These are phyloP conservation scores for Dictyostelium purpureum DNA, from an alignment of 78 protist species.

Conservation along the genomic window DNA sequence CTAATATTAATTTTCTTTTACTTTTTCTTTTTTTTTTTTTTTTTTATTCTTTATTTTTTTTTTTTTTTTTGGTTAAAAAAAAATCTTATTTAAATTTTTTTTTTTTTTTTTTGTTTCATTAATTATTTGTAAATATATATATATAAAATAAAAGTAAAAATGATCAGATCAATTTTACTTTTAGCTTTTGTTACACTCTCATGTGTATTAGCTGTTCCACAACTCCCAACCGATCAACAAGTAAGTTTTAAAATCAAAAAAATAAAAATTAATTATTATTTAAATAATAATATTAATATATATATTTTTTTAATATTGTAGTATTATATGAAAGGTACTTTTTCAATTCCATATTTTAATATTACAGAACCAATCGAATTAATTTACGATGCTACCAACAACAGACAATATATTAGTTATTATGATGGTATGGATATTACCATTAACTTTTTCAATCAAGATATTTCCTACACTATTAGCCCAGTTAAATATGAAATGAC, in stretches of 20 bases:
- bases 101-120: background rate
- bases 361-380: constrained; percentile 77
- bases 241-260: background rate
- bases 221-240: constrained; percentile 3
- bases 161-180: constrained; percentile 1
- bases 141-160: background rate
- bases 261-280: background rate
- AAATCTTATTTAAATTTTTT: background rate
- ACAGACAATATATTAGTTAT: constrained; percentile 75
- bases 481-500: constrained; percentile 55
- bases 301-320: too few species aligned
- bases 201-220: constrained; percentile 12
- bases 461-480: constrained; percentile 30
- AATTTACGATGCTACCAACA: constrained; percentile 69
- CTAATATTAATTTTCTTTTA: too few species aligned
- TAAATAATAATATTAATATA: too few species aligned
- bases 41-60: background rate
- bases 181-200: constrained; percentile 1
- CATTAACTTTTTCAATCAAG: constrained; percentile 37
- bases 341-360: constrained; percentile 77
- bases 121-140: background rate
- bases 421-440: constrained; percentile 76
- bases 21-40: background rate
- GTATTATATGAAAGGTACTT: constrained; percentile 75
- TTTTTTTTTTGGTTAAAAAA: background rate